Evolutionary conservation across 768 basidiomycete genomes (phyloP).

Genomic region (Pleurotus citrinopileatus): DNA sequence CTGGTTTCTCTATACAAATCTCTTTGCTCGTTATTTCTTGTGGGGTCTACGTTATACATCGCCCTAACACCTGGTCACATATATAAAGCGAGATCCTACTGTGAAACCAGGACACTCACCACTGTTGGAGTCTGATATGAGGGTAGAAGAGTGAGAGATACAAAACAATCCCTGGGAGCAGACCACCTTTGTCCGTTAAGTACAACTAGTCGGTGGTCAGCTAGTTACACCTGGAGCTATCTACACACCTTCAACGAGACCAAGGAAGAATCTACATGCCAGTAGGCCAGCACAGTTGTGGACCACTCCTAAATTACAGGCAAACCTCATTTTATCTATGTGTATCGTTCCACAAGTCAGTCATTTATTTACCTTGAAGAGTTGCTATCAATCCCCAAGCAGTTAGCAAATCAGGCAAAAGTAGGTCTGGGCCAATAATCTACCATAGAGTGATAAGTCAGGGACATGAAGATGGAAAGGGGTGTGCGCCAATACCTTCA

Average conservation of each 20-base stretch:
- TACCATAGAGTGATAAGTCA: slow-evolving; percentile 19
- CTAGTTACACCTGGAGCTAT: no score
- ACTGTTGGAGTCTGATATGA: slow-evolving; percentile 1
- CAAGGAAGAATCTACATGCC: slow-evolving; percentile 40
- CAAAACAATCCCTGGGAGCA: slow-evolving; percentile 13
- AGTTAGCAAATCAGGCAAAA: slow-evolving; percentile 42
- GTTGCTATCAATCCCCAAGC: slow-evolving; percentile 44
- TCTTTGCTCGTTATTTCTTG: no score
- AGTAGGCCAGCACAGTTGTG: slow-evolving; percentile 35
- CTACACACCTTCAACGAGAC: slow-evolving; percentile 37
- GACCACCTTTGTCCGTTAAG: no score
- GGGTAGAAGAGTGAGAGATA: slow-evolving; percentile 2
- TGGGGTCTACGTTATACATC: no score
- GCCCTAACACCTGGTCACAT: no score
- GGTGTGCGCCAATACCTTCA: slow-evolving; percentile 21
- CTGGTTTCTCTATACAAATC: no score
- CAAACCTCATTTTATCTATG: no score
- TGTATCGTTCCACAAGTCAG: no score
- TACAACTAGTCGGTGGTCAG: no score
- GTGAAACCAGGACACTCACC: neutral
- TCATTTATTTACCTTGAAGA: slow-evolving; percentile 31
- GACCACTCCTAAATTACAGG: slow-evolving; percentile 27
- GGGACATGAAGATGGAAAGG: neutral
- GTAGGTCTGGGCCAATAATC: slow-evolving; percentile 39
- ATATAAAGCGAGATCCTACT: neutral